Evolutionary conservation across 805 yeast species (phyloP).

Genomic region (Lipomyces oligophaga): DNA sequence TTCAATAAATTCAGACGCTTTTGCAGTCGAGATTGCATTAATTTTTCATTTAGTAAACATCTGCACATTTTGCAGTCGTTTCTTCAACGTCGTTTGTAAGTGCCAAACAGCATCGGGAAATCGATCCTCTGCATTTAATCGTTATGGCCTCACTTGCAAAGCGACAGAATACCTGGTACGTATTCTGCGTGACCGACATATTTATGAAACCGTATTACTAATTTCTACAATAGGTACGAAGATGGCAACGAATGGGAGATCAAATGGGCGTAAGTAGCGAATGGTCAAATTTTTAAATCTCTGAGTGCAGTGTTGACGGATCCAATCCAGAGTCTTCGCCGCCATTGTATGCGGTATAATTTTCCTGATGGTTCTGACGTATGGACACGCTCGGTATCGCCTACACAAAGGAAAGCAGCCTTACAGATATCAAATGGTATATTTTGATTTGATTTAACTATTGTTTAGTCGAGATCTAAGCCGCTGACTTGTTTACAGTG

Average conservation of each 20-base stretch:
- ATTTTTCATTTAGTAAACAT: too few species aligned
- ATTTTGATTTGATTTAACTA: conserved; percentile 1
- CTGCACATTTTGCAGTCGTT: too few species aligned
- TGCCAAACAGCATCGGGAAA: too few species aligned
- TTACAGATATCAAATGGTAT: conserved; percentile 19
- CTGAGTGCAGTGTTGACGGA: background rate
- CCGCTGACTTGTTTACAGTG: conserved; percentile 10
- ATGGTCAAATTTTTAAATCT: background rate
- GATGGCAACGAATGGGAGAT: conserved; percentile 14
- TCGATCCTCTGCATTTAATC: too few species aligned
- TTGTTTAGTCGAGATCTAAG: background rate
- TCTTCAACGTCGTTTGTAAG: too few species aligned
- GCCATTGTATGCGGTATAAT: conserved; percentile 8
- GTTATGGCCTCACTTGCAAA: too few species aligned
- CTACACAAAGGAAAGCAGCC: conserved; percentile 17
- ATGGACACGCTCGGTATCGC: conserved; percentile 18
- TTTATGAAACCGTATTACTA: too few species aligned
- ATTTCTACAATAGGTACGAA: conserved; percentile 7
- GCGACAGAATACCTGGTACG: too few species aligned
- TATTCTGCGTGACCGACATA: too few species aligned
- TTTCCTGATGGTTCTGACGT: conserved; percentile 1
- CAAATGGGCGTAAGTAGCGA: conserved; percentile 26
- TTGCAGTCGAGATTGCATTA: too few species aligned
- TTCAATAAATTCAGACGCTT: too few species aligned
- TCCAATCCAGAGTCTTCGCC: conserved; percentile 13